phyloP scores from a whole-genome alignment of 768 basidiomycete species.

The Lactifluus volemus region DNA sequence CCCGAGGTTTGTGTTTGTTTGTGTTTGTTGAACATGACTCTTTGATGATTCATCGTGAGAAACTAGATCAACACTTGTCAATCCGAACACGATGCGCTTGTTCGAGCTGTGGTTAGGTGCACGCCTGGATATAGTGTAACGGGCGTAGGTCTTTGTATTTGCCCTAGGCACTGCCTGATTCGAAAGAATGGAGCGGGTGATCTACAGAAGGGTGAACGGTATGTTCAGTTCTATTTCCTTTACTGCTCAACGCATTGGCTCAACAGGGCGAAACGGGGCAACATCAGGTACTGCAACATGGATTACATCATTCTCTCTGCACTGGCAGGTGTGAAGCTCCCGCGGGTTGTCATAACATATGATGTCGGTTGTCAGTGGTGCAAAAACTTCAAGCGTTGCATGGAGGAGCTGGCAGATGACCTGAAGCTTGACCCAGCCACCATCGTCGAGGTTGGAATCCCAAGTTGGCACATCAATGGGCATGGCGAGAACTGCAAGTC shows the following conservation, averaged over 20 bases:
- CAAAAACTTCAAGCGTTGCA: neutral
- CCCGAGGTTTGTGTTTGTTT: too few relatives aligned
- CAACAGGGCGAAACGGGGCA: neutral
- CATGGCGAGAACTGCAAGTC: too few relatives aligned
- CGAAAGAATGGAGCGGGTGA: neutral
- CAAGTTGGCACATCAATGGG: neutral
- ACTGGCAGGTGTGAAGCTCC: neutral
- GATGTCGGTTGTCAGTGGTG: conserved; percentile 1
- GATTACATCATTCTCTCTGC: neutral
- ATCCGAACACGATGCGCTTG: too few relatives aligned
- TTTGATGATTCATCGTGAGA: too few relatives aligned
- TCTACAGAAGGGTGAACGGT: conserved; percentile 3
- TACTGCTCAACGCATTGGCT: too few relatives aligned
- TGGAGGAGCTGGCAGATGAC: neutral
- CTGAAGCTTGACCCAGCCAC: neutral
- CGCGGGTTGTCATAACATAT: neutral
- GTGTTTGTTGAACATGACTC: too few relatives aligned
- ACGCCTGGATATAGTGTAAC: too few relatives aligned
- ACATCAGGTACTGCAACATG: neutral
- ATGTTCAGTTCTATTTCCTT: neutral
- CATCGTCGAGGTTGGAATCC: neutral
- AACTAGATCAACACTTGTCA: too few relatives aligned
- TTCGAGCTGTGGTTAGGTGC: too few relatives aligned
- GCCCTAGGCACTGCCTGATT: neutral
- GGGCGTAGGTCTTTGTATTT: too few relatives aligned